Percentiles rank a stretch among this genome's conserved stretches.
Conservation (phyloP, 2,329 filamentous ascomycete species). For the Microsporum canis region DNA sequence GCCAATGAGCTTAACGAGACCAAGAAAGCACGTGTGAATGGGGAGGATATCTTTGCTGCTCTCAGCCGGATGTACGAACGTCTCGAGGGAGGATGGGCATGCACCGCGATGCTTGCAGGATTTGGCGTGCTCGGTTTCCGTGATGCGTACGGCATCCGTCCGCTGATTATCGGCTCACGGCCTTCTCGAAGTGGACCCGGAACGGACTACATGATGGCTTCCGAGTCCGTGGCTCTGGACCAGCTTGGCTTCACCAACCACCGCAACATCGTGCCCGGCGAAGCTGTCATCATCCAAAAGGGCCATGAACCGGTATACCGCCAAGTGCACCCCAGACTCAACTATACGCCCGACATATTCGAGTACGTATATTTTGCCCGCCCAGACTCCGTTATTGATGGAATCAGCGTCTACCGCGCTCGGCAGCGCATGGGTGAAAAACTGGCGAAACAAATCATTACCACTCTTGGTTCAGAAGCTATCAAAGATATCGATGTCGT, state of each 20-base stretch:
- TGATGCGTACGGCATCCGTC: slow-evolving; percentile 71
- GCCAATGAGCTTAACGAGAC: slow-evolving; percentile 71
- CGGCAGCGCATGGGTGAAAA: slow-evolving; percentile 78
- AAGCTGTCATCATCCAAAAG: slow-evolving; percentile 78
- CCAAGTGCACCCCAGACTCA: slow-evolving; percentile 57
- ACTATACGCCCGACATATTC: slow-evolving; percentile 76
- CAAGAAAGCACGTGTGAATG: slow-evolving; percentile 68
- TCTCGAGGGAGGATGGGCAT: slow-evolving; percentile 67
- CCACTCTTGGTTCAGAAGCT: slow-evolving; percentile 55
- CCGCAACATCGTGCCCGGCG: slow-evolving; percentile 65
- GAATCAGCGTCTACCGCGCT: slow-evolving; percentile 73
- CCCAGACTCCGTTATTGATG: slow-evolving; percentile 72
- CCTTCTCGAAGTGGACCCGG: slow-evolving; percentile 53
- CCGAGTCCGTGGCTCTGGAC: slow-evolving; percentile 70
- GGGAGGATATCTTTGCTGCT: slow-evolving; percentile 63
- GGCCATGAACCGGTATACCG: slow-evolving; percentile 60
- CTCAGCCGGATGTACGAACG: slow-evolving; percentile 60
- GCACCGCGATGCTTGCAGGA: slow-evolving; percentile 69
- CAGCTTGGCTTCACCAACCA: slow-evolving; percentile 72
- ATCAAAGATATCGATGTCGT: slow-evolving; percentile 67
- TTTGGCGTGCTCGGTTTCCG: slow-evolving; percentile 72
- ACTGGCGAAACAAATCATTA: slow-evolving; percentile 60
- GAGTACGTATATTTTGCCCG: slow-evolving; percentile 82
- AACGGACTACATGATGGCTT: slow-evolving; percentile 82
- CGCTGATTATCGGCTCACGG: slow-evolving; percentile 65